Base-by-base conservation (phyloP, 176 grass and related monocot species). In the Musa schizocarpa region DNA sequence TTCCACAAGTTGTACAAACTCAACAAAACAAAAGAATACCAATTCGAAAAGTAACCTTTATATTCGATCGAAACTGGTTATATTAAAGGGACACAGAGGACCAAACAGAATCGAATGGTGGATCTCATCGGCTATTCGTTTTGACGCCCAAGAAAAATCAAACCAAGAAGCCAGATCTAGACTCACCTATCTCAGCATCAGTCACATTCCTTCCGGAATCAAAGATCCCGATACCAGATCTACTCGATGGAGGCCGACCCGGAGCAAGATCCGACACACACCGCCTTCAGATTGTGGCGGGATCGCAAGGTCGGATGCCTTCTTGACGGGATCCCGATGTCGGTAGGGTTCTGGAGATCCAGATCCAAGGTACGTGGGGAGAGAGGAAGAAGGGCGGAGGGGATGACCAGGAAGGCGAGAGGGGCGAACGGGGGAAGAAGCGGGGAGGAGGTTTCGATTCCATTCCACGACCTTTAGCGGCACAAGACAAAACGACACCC, bases 301-400 rank as follows among this genome's bases (percentile, higher is more conserved):
- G 20, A 51, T 50, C 9, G 20, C 68, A 21, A 70, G 17, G 43
- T 11, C 2, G 43, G 5, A 70, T 1, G 19, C 13, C 48, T 70
- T 50, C 68, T n/a, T 19, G 1, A 3, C 29, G 11, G 43, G 43
- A 70, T 70, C 68, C 34, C 4, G 34, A 43, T 43, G 34, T 43
- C 34, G 34, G 34, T 22, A 52, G 17, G 68, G 68, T 21, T 70
- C 68, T 34, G 8, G 48, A 70, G 68, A 70, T 70, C 68, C 68
- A 52, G 68, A 70, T 50, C 34, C 17, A 21, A n/a, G n/a, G 43
- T 14, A 70, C 16, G 68, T 48, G 43, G 48, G 9, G 68, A 70
- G 34, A 6, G 34, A 43, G 34, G 34, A 43, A 43, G 43, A 51
- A 70, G 17, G 43, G 19, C 68, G 68, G 21, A 11, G 65, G 13